phyloP scores from a whole-genome alignment of 2,329 filamentous ascomycete species.

The Lachnellula arida region DNA sequence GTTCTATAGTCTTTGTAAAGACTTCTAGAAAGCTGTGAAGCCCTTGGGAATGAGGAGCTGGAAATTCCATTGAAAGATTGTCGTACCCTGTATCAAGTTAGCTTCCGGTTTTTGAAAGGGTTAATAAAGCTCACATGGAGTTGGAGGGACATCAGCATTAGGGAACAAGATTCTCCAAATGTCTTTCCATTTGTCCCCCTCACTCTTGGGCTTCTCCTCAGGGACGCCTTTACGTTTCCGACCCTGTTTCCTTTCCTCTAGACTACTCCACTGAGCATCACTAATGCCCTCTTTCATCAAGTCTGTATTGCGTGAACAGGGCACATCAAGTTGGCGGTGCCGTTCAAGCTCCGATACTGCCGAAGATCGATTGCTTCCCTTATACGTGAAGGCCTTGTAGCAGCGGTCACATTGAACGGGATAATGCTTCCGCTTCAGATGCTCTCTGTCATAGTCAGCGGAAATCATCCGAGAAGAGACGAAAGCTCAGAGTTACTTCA shows the following conservation, averaged over 20 bases:
- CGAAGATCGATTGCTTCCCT: not conserved
- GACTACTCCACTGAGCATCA: slow-evolving; percentile 7
- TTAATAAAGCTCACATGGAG: not conserved
- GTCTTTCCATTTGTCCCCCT: not conserved
- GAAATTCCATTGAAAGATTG: not conserved
- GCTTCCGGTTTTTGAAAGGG: not conserved
- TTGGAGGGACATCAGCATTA: not conserved
- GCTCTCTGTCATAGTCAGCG: slow-evolving; percentile 1
- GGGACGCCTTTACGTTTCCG: not conserved
- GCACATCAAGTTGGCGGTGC: not conserved
- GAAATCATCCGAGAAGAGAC: not conserved
- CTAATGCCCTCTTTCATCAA: slow-evolving; percentile 9
- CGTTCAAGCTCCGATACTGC: slow-evolving; percentile 1
- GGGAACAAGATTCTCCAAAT: not conserved
- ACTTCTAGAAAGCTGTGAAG: not conserved
- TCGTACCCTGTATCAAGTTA: not conserved
- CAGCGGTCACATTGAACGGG: slow-evolving; percentile 7
- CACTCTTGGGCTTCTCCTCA: not conserved
- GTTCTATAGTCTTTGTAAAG: not conserved
- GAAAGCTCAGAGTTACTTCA: slow-evolving; percentile 2
- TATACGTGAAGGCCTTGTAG: slow-evolving; percentile 1
- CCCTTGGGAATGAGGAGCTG: not conserved
- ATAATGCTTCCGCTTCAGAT: slow-evolving; percentile 5
- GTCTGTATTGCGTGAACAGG: not conserved
- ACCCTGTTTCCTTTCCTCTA: slow-evolving; percentile 4